phyloP scores from a whole-genome alignment of 345 rosid species.

The Aquilaria malaccensis region DNA sequence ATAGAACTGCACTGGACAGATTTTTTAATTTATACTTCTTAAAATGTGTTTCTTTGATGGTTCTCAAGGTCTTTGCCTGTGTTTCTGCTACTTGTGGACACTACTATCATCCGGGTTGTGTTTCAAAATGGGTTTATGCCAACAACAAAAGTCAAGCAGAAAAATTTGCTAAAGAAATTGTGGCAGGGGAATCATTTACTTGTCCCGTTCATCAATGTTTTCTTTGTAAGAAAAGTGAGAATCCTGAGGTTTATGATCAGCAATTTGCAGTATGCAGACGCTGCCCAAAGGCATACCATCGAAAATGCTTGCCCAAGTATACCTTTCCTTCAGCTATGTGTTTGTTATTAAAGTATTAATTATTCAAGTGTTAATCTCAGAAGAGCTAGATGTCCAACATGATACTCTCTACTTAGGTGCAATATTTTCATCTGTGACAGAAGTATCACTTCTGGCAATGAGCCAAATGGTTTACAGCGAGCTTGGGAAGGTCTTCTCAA shows the following conservation, averaged over 20 bases:
- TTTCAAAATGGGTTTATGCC: slow-evolving; percentile 40
- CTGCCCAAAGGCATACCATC: slow-evolving; percentile 67
- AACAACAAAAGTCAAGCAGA: slow-evolving; percentile 30
- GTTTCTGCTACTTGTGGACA: slow-evolving; percentile 59
- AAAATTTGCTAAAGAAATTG: slow-evolving; percentile 30
- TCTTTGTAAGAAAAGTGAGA: slow-evolving; percentile 43
- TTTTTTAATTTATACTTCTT: not conserved
- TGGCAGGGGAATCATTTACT: slow-evolving; percentile 44
- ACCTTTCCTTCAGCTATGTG: slow-evolving; percentile 3
- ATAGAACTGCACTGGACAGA: too few species aligned
- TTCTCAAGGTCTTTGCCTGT: slow-evolving; percentile 56
- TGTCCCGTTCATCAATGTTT: slow-evolving; percentile 64
- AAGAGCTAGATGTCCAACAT: too few species aligned
- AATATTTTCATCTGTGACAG: slow-evolving; percentile 27
- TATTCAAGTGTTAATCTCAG: too few species aligned
- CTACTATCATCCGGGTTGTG: slow-evolving; percentile 66
- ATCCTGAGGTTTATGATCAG: slow-evolving; percentile 27
- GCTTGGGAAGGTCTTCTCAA: slow-evolving; percentile 57
- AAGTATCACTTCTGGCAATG: slow-evolving; percentile 27
- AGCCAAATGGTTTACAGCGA: slow-evolving; percentile 28
- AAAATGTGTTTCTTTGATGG: not conserved
- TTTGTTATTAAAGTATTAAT: not conserved
- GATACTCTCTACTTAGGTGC: too few species aligned
- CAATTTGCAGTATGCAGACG: slow-evolving; percentile 73
- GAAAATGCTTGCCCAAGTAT: slow-evolving; percentile 68